These are phyloP conservation scores for Solanum bukasovii DNA, from an alignment of 257 asterid species.

Conservation along the genomic window DNA sequence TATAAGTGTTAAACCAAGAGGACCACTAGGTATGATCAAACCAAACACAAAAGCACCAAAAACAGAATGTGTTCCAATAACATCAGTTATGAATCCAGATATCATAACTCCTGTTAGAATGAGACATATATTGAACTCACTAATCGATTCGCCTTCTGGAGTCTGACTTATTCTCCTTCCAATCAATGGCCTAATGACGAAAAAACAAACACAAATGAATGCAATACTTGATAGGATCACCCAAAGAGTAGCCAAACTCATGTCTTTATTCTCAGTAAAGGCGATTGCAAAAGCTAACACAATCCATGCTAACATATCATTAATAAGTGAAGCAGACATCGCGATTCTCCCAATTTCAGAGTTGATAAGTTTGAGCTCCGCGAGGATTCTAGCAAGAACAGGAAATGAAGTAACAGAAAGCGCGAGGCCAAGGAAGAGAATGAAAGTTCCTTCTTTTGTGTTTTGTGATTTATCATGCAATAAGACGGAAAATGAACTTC, in stretches of 20 bases:
- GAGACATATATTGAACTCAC: constrained; percentile 60
- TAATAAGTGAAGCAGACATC: constrained; percentile 82
- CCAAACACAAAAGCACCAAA: constrained; percentile 95
- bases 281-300: constrained; percentile 78
- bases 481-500: constrained; percentile 49
- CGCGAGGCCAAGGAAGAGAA: constrained; percentile 81
- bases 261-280: constrained; percentile 56
- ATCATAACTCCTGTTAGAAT: constrained; percentile 89
- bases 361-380: constrained; percentile 88
- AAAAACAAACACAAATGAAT: constrained; percentile 48
- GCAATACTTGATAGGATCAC: constrained; percentile 54
- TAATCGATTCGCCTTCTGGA: constrained; percentile 70
- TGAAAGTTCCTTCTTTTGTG: constrained; percentile 57
- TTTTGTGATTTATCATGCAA: constrained; percentile 34
- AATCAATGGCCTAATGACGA: constrained; percentile 44
- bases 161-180: constrained; percentile 36
- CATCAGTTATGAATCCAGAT: constrained; percentile 79
- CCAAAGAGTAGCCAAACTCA: constrained; percentile 62
- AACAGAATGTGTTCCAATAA: constrained; percentile 91
- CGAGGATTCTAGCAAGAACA: constrained; percentile 79
- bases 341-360: constrained; percentile 76
- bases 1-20: constrained; percentile 65
- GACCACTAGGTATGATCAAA: constrained; percentile 69
- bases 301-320: constrained; percentile 91
- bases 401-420: constrained; percentile 91